These are phyloP conservation scores for Rhodotorula sp. DNA, from an alignment of 1,284 basidiomycete genomes.

Conservation along the genomic window DNA sequence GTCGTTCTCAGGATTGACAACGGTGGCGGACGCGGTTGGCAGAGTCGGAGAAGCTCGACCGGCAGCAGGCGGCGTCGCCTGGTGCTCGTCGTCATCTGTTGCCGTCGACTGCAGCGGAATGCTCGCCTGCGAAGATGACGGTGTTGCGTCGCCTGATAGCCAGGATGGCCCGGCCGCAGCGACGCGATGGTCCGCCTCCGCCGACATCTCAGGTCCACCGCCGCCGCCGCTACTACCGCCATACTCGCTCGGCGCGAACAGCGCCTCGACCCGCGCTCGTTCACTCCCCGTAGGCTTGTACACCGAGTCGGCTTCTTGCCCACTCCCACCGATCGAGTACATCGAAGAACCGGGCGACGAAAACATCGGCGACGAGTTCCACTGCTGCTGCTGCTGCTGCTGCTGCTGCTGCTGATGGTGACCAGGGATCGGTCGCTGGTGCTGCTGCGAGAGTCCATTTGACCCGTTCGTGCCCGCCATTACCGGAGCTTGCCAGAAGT, in stretches of 20 bases:
- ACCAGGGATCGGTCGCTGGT: too few relatives aligned
- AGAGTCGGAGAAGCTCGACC: too few relatives aligned
- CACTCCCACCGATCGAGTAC: not conserved
- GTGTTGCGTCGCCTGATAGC: too few relatives aligned
- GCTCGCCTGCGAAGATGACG: not conserved
- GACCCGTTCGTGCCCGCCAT: not conserved
- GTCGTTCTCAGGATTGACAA: not conserved
- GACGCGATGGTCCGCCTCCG: too few relatives aligned
- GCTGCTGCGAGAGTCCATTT: too few relatives aligned
- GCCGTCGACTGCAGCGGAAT: not conserved
- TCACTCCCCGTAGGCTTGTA: not conserved
- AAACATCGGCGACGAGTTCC: not conserved
- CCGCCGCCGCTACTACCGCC: not conserved
- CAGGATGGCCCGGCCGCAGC: too few relatives aligned
- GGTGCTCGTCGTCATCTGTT: too few relatives aligned
- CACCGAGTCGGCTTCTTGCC: not conserved
- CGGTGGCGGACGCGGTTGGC: too few relatives aligned
- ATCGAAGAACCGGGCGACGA: not conserved
- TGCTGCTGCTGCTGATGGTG: not conserved
- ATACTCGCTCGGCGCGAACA: constrained; percentile 1
- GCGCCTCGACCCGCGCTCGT: not conserved
- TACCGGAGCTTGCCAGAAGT: not conserved
- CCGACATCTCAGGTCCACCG: not conserved
- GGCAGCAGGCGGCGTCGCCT: too few relatives aligned
- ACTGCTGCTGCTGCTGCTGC: not conserved